Evolutionary conservation across 2,329 filamentous ascomycete genomes (phyloP).

Genomic region (Diplodia mutila): DNA sequence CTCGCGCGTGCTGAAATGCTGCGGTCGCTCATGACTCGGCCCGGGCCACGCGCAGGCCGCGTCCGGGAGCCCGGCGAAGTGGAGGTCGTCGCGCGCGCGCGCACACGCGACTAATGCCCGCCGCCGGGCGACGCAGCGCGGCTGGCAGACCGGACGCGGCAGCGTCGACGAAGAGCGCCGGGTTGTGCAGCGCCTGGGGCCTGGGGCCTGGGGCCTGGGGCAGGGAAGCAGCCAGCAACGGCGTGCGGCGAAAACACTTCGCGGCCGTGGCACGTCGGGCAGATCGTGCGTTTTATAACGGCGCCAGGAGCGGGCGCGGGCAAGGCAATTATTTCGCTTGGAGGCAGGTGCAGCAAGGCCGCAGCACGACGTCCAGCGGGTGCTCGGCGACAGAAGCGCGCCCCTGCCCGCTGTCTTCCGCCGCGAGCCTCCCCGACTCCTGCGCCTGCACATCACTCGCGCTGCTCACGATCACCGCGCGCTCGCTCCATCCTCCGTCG

Average conservation of each 20-base stretch:
- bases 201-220: too few species aligned
- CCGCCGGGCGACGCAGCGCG: neutral
- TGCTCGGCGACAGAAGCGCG: slow-evolving; percentile 1
- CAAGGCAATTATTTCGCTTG: slow-evolving; percentile 24
- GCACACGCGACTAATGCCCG: neutral
- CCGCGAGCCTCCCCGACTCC: slow-evolving; percentile 22
- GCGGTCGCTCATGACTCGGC: slow-evolving; percentile 3
- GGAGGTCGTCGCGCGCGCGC: neutral
- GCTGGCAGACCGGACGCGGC: neutral
- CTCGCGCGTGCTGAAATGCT: neutral
- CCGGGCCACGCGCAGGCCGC: slow-evolving; percentile 11
- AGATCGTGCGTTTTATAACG: slow-evolving; percentile 20
- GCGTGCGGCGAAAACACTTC: slow-evolving; percentile 18
- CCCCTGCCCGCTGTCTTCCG: slow-evolving; percentile 21
- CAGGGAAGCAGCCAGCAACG: neutral
- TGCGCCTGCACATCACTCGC: slow-evolving; percentile 20
- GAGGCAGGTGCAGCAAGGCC: slow-evolving; percentile 20
- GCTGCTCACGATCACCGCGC: slow-evolving; percentile 18
- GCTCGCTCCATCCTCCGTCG: slow-evolving; percentile 27
- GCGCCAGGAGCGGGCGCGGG: slow-evolving; percentile 2
- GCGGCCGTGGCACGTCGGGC: slow-evolving; percentile 20
- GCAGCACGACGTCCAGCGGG: slow-evolving; percentile 14
- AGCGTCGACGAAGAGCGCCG: neutral
- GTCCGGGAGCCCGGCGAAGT: neutral
- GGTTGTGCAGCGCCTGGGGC: neutral